These are phyloP conservation scores for Colletotrichum higginsianum DNA, from an alignment of 2,329 filamentous ascomycete species.

Conservation along the genomic window DNA sequence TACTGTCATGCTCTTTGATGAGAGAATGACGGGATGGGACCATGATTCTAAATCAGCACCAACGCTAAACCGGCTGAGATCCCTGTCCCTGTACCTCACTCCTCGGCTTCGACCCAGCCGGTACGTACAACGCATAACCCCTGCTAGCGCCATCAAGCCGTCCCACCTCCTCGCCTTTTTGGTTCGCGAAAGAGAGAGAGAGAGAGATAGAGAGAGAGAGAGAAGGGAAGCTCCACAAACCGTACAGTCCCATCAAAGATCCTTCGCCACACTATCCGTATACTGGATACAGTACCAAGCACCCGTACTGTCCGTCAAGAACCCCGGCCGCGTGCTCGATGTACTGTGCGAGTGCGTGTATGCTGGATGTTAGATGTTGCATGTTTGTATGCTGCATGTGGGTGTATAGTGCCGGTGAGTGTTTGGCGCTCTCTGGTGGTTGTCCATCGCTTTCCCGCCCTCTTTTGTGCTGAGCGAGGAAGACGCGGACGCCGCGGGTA, in stretches of 20 bases:
- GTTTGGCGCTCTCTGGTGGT: conserved; percentile 6
- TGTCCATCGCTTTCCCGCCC: background rate
- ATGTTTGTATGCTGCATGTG: too few species aligned
- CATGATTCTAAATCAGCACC: conserved; percentile 39
- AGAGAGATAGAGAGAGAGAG: too few species aligned
- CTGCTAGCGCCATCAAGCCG: conserved; percentile 26
- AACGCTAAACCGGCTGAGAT: conserved; percentile 26
- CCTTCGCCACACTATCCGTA: background rate
- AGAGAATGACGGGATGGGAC: conserved; percentile 41
- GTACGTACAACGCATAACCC: conserved; percentile 11
- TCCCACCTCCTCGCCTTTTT: conserved; percentile 11
- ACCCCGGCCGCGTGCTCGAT: conserved; percentile 19
- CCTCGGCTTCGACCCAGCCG: conserved; percentile 5
- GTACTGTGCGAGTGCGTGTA: conserved; percentile 10
- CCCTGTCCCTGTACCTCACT: conserved; percentile 26
- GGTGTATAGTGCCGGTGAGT: background rate
- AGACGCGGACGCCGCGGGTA: background rate
- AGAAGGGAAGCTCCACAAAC: background rate
- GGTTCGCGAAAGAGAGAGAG: conserved; percentile 2
- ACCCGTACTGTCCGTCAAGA: conserved; percentile 23
- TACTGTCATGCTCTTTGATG: conserved; percentile 23
- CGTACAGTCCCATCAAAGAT: conserved; percentile 33
- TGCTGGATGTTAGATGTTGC: too few species aligned
- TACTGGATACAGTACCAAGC: too few species aligned
- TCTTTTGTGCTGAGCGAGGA: conserved; percentile 1